Evolutionary conservation across 176 grass and related monocot species (phyloP).

Genomic region (Otatea glauca): DNA sequence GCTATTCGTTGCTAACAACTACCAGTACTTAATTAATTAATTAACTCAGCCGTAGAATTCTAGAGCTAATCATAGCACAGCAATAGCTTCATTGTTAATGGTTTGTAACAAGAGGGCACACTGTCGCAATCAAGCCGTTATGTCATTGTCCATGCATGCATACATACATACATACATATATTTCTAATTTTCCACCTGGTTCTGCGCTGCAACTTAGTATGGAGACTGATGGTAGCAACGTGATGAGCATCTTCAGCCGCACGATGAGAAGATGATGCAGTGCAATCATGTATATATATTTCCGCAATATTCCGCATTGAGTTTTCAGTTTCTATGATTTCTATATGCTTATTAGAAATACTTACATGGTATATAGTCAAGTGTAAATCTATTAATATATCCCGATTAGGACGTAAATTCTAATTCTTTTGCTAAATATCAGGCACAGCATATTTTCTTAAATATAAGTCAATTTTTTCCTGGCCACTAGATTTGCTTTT

Average conservation of each 20-base stretch:
- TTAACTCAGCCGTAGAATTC: not conserved
- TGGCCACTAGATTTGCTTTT: not conserved
- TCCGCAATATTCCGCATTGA: not conserved
- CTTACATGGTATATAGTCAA: not conserved
- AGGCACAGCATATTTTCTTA: not conserved
- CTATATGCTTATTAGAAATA: not conserved
- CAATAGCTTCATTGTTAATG: not conserved
- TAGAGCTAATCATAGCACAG: not conserved
- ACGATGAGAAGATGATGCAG: not conserved
- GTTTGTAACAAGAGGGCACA: not conserved
- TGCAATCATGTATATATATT: not conserved
- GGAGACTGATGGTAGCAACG: not conserved
- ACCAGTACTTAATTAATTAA: not conserved
- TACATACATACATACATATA: too few species aligned
- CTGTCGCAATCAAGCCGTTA: slow-evolving; percentile 23
- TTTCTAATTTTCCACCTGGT: not conserved
- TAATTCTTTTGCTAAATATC: not conserved
- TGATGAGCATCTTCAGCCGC: not conserved
- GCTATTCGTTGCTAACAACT: not conserved
- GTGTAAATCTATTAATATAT: not conserved
- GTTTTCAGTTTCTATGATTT: not conserved
- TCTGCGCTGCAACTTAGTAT: too few species aligned
- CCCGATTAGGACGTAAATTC: not conserved
- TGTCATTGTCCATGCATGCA: not conserved
- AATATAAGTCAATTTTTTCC: not conserved